Percentiles rank a stretch among this genome's conserved stretches.
Conservation (phyloP, 2,329 filamentous ascomycete genomes). For the Ophioceras dolichostomum region DNA sequence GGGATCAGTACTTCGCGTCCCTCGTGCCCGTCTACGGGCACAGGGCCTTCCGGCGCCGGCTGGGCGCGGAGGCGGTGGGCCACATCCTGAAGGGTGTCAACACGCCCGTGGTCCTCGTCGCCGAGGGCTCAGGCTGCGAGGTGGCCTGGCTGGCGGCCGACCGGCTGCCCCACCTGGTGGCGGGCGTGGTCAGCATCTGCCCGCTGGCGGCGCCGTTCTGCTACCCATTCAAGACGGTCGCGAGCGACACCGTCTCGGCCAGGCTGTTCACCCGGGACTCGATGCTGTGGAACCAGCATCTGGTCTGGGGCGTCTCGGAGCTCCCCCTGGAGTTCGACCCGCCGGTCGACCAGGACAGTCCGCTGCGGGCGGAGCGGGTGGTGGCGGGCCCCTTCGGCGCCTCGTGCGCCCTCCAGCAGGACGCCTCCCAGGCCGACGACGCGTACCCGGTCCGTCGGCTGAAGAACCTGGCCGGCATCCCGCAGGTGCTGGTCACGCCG, state of each 20-base stretch:
- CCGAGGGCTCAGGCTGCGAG: constrained; percentile 34
- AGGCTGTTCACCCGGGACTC: not conserved
- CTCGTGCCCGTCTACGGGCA: constrained; percentile 24
- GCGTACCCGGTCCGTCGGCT: constrained; percentile 22
- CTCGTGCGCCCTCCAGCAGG: constrained; percentile 8
- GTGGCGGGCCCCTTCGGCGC: constrained; percentile 1
- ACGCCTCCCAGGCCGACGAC: no score
- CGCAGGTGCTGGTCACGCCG: constrained; percentile 34
- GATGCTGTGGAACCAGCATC: not conserved
- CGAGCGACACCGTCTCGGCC: not conserved
- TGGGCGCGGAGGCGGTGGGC: constrained; percentile 6
- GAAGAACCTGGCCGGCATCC: constrained; percentile 31
- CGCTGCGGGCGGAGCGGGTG: constrained; percentile 5
- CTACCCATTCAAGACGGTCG: not conserved
- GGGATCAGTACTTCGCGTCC: constrained; percentile 33
- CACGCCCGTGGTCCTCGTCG: constrained; percentile 25
- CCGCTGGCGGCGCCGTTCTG: constrained; percentile 38
- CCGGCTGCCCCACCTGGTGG: constrained; percentile 30
- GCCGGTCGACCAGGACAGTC: constrained; percentile 10
- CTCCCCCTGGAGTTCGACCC: constrained; percentile 28
- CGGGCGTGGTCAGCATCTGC: constrained; percentile 37
- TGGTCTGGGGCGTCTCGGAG: constrained; percentile 8
- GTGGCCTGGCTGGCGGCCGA: constrained; percentile 37
- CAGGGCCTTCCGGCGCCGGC: no score
- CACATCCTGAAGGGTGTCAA: constrained; percentile 5